Evolutionary conservation across 148 eudicot species (phyloP).

Genomic region (Beta vulgaris): DNA sequence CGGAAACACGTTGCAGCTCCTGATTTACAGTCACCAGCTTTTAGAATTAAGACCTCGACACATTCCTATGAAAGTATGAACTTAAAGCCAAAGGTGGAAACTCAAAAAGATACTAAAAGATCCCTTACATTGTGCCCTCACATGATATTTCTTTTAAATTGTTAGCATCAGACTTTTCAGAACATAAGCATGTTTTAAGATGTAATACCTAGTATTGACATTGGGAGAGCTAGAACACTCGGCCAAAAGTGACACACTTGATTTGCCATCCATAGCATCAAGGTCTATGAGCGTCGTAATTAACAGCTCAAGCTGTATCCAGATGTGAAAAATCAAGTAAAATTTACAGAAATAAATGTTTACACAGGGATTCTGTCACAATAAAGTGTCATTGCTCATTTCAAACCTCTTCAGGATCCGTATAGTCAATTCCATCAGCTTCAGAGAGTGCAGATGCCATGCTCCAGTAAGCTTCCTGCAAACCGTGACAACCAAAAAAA

Average conservation of each 20-base stretch:
- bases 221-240: constrained; percentile 94
- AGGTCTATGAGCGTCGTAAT: constrained; percentile 91
- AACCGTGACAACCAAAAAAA: background rate
- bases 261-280: constrained; percentile 98
- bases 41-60: background rate
- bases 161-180: background rate
- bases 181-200: background rate
- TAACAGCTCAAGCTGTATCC: constrained; percentile 85
- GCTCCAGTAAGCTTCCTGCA: constrained; percentile 85
- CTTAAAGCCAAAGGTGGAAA: background rate
- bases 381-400: background rate
- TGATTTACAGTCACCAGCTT: background rate
- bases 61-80: background rate
- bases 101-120: background rate
- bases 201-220: constrained; percentile 67
- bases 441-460: constrained; percentile 94
- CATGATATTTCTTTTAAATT: background rate
- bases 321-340: constrained; percentile 18
- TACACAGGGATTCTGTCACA: background rate
- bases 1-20: background rate
- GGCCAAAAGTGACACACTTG: constrained; percentile 80
- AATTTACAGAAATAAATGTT: background rate
- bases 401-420: constrained; percentile 91
- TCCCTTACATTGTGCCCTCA: background rate
- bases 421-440: constrained; percentile 95